Percentiles rank a stretch among this genome's conserved stretches.
Conservation (phyloP, 371 early-diverging fungal genomes). For the Syncephalastrum contaminatum region DNA sequence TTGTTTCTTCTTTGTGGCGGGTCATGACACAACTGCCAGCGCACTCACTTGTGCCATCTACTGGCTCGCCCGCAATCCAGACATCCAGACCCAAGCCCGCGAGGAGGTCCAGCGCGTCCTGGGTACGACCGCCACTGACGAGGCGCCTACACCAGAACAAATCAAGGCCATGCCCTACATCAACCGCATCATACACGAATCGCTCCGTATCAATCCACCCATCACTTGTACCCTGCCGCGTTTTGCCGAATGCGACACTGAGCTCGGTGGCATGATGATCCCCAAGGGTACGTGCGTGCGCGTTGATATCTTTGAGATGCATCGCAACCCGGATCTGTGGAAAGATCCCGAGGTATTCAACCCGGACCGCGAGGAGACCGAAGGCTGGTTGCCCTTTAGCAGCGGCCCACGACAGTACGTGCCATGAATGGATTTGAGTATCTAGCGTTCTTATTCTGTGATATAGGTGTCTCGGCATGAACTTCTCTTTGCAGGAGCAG, state of each 20-base stretch:
- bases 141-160: slow-evolving; percentile 15
- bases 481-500: slow-evolving; percentile 49
- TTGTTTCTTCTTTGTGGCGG: slow-evolving; percentile 9
- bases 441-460: no score
- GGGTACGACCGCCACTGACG: slow-evolving; percentile 13
- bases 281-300: slow-evolving; percentile 14
- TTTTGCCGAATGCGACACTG: slow-evolving; percentile 7
- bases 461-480: slow-evolving; percentile 36
- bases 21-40: slow-evolving; percentile 23
- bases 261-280: slow-evolving; percentile 12
- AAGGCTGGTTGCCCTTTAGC: slow-evolving; percentile 44
- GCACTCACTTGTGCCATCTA: slow-evolving; percentile 20
- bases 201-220: slow-evolving; percentile 10
- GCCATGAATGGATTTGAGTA: no score
- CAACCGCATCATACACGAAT: slow-evolving; percentile 20
- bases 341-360: slow-evolving; percentile 35
- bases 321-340: slow-evolving; percentile 34
- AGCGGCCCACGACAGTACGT: slow-evolving; percentile 43
- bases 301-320: slow-evolving; percentile 12
- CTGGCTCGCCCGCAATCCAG: slow-evolving; percentile 26
- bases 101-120: slow-evolving; percentile 14
- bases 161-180: slow-evolving; percentile 17
- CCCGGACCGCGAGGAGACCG: slow-evolving; percentile 46
- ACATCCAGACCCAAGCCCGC: slow-evolving; percentile 22
- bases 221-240: not conserved